A percentile compares a stretch with the other conserved stretches of the same genome.
phyloP scores from a whole-genome alignment of 176 grass and related monocot species.

The Guadua angustifolia region DNA sequence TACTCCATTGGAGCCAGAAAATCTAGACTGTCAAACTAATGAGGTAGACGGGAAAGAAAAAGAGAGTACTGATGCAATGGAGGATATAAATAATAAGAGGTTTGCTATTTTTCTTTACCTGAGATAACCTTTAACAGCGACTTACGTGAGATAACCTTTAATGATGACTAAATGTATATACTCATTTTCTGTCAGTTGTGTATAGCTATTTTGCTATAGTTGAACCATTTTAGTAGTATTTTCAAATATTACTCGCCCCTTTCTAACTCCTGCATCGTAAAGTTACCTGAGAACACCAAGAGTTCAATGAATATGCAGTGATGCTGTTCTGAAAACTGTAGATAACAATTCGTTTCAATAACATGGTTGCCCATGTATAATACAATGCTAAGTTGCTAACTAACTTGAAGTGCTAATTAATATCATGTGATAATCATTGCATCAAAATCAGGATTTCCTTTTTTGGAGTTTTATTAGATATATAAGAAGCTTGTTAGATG shows the following conservation, averaged over 20 bases:
- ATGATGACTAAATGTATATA: not conserved
- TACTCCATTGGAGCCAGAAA: constrained; percentile 47
- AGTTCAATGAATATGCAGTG: not conserved
- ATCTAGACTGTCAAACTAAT: constrained; percentile 54
- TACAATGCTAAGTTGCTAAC: not conserved
- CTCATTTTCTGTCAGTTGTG: not conserved
- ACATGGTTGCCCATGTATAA: not conserved
- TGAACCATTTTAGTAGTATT: not conserved
- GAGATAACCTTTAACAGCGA: not conserved
- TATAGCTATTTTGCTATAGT: not conserved
- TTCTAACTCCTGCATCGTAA: not conserved
- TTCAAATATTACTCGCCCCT: not conserved
- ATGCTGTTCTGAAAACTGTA: not conserved
- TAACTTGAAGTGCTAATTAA: not conserved
- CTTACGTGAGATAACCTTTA: not conserved
- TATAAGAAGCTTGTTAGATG: constrained; percentile 18
- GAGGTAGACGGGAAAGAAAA: constrained; percentile 39
- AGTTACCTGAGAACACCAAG: not conserved
- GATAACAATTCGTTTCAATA: not conserved
- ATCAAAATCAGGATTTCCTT: not conserved
- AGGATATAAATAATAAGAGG: constrained; percentile 59
- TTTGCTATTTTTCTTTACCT: constrained; percentile 37
- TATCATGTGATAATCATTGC: constrained; percentile 4
- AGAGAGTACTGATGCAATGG: constrained; percentile 45
- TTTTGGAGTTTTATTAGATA: constrained; percentile 18